These are phyloP conservation scores for Triticum timopheevii DNA, from an alignment of 176 grass and related monocot genomes.

Conservation along the genomic window DNA sequence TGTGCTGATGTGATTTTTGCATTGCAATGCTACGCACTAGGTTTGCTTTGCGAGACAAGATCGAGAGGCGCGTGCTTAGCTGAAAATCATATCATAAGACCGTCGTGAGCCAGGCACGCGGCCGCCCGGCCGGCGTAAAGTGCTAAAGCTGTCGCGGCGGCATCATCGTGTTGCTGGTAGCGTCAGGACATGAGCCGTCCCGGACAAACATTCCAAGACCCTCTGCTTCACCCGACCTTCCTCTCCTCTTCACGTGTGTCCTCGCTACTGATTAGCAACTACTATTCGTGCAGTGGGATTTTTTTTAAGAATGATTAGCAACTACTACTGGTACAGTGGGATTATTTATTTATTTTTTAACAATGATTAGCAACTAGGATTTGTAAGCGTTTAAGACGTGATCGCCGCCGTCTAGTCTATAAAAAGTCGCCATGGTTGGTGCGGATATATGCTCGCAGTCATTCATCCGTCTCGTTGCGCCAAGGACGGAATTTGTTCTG, in stretches of 20 bases:
- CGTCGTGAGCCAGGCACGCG: not conserved
- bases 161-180: not conserved
- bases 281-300: no score
- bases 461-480: not conserved
- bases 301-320: no score
- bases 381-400: not conserved
- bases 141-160: not conserved
- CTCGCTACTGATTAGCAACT: no score
- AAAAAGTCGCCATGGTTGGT: not conserved
- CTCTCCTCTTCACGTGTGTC: not conserved
- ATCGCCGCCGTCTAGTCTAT: not conserved
- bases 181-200: not conserved
- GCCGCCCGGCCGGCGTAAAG: not conserved
- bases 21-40: not conserved
- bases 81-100: constrained; percentile 29
- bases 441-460: not conserved
- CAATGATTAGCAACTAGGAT: not conserved
- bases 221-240: not conserved
- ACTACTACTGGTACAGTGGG: no score
- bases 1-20: not conserved
- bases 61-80: not conserved
- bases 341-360: no score
- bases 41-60: not conserved
- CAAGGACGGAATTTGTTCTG: not conserved
- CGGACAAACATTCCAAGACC: not conserved